These are phyloP conservation scores for Yamadazyma pseudoaaseri DNA, from an alignment of 1,139 yeast genomes.

Conservation along the genomic window DNA sequence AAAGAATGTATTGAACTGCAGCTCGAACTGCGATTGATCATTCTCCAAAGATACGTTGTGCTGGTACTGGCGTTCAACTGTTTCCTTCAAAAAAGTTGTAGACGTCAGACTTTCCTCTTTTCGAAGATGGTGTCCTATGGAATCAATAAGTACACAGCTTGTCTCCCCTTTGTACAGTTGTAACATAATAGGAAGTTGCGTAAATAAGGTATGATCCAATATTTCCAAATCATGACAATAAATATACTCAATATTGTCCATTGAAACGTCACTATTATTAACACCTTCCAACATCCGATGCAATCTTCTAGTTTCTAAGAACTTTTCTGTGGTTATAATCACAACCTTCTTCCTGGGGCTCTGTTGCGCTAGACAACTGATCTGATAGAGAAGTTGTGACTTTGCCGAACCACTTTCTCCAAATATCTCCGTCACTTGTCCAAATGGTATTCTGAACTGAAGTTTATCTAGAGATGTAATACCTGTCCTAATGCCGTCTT, in stretches of 20 bases:
- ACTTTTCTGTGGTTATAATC: constrained; percentile 75
- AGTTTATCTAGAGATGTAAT: constrained; percentile 36
- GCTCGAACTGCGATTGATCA: constrained; percentile 26
- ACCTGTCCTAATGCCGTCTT: constrained; percentile 43
- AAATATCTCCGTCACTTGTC: constrained; percentile 72
- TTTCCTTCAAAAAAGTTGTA: constrained; percentile 24
- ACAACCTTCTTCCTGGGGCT: constrained; percentile 42
- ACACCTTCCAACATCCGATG: constrained; percentile 19
- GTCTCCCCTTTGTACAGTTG: constrained; percentile 31
- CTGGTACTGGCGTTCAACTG: constrained; percentile 23
- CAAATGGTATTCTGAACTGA: constrained; percentile 66
- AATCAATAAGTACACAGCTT: constrained; percentile 68
- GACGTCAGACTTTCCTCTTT: constrained; percentile 53
- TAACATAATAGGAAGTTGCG: constrained; percentile 65
- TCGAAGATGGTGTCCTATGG: constrained; percentile 83
- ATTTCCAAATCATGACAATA: constrained; percentile 68
- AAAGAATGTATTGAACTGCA: constrained; percentile 26
- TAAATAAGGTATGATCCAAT: constrained; percentile 70
- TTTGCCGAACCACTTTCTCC: constrained; percentile 89
- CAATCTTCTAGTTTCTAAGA: constrained; percentile 64
- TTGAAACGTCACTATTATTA: constrained; percentile 30
- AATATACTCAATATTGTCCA: constrained; percentile 56
- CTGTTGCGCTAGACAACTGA: constrained; percentile 57
- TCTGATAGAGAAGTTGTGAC: constrained; percentile 69
- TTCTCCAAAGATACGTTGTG: constrained; percentile 13